These are phyloP conservation scores for Tolypocladium inflatum DNA, from an alignment of 2,329 filamentous ascomycete genomes.

Conservation along the genomic window DNA sequence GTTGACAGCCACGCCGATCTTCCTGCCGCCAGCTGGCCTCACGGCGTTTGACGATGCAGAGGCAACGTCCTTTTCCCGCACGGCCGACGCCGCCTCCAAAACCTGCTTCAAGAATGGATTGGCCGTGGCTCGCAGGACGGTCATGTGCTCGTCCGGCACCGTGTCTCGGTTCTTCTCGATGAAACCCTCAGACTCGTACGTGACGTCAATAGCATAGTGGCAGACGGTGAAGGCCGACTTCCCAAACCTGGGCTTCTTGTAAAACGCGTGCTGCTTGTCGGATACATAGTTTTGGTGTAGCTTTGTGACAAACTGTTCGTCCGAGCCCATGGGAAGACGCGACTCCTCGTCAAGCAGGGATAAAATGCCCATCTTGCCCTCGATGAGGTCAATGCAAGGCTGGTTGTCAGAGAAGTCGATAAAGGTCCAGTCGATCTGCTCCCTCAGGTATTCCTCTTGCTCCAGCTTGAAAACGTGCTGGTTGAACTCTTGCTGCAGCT, in stretches of 20 bases:
- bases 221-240: constrained; percentile 97
- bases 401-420: constrained; percentile 99
- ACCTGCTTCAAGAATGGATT: constrained; percentile 82
- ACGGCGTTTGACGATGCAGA: constrained; percentile 59
- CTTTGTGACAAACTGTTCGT: constrained; percentile 95
- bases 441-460: constrained; percentile 92
- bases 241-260: constrained; percentile 96
- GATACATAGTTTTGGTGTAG: constrained; percentile 85
- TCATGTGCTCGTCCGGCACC: constrained; percentile 96
- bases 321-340: constrained; percentile 89
- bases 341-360: constrained; percentile 94
- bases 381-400: constrained; percentile 96
- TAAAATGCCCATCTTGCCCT: constrained; percentile 89
- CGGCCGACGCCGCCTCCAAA: constrained; percentile 72
- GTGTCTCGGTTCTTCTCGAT: constrained; percentile 99
- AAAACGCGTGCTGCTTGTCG: constrained; percentile 92
- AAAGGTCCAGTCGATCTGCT: constrained; percentile 98
- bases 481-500: constrained; percentile 98
- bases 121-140: constrained; percentile 72
- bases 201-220: constrained; percentile 96
- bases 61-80: constrained; percentile 79
- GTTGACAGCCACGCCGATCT: constrained; percentile 86
- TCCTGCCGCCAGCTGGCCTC: constrained; percentile 70
- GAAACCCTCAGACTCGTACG: constrained; percentile 97
- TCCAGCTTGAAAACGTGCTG: constrained; percentile 98